Evolutionary conservation across 495 filamentous ascomycete species (phyloP), one percentile per base, ranked within the genome.

Genomic region (Penicillium arizonense): DNA sequence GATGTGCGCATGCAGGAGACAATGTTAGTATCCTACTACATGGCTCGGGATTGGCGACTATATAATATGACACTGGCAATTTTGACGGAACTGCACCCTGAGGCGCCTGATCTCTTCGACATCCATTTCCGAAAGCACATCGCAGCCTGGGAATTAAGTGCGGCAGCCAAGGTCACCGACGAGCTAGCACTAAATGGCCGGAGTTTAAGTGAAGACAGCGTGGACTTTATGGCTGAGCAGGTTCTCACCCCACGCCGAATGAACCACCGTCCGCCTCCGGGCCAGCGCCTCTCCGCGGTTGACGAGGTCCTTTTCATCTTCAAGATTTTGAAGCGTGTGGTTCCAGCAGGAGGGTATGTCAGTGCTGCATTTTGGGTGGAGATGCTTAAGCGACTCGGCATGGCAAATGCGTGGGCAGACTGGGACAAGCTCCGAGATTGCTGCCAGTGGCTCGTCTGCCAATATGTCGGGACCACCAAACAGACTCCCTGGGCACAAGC

Each of bases 1-100:
- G 84, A 96, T 64, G 41, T 42, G 1, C 36, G 70, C 1, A 57
- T 84, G 3, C 88, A 89, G 59, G 79, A 85, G 56, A 66, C 65
- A 5, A 65, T 88, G 7, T 67, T 88, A 8, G 42, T 69, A 2
- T 71, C 69, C 12, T 82, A 82, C 57, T 73, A 84, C 24, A 60
- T 72, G 33, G 52, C 61, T 30, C 64, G 68, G 23, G 79, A 87
- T 41, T 77, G 69, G 72, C 69, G 63, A 12, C 73, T 78, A 48
- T 80, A 82, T 47, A 75, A 81, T 48, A 57, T 81, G 44, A 83
- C 81, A 2, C 55, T 85, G 20, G 76, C 72, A 0, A 66, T 84
- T 28, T 65, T 87, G 0, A 55, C 47, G 20, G 72, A 76, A 37
- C 50, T 70, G 26, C 61, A 55, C 30, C 56, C 70, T 0, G 55